phyloP scores from a whole-genome alignment of 2,329 filamentous ascomycete genomes.

The Fusarium subtropicale region DNA sequence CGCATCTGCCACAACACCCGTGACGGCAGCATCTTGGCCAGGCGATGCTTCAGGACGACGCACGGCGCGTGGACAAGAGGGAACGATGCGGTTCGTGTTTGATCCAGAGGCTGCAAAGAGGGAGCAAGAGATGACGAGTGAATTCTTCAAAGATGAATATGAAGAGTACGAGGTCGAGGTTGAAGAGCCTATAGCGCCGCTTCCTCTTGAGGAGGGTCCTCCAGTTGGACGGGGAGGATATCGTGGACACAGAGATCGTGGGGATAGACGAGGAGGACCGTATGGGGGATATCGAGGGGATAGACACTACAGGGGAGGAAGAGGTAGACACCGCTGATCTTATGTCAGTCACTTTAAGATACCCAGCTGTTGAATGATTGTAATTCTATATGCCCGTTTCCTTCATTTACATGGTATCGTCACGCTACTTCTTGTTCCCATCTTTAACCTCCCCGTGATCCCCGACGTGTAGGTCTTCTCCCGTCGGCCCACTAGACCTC shows the following conservation, averaged over 20 bases:
- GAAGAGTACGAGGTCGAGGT: slow-evolving; percentile 83
- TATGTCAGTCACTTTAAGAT: slow-evolving; percentile 17
- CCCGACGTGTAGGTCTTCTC: slow-evolving; percentile 49
- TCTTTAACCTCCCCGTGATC: slow-evolving; percentile 18
- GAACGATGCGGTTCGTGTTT: slow-evolving; percentile 90
- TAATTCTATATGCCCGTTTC: background rate
- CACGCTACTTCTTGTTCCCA: background rate
- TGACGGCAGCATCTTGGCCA: slow-evolving; percentile 54
- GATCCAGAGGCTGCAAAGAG: slow-evolving; percentile 78
- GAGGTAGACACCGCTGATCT: slow-evolving; percentile 49
- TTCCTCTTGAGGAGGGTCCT: slow-evolving; percentile 37
- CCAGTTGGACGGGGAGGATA: slow-evolving; percentile 45
- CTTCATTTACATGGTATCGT: slow-evolving; percentile 16
- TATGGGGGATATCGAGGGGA: slow-evolving; percentile 54
- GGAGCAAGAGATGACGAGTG: slow-evolving; percentile 75
- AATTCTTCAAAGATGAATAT: slow-evolving; percentile 78
- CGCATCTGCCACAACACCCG: slow-evolving; percentile 54
- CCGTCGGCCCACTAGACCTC: slow-evolving; percentile 52
- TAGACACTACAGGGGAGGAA: slow-evolving; percentile 50
- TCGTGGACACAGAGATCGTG: slow-evolving; percentile 50
- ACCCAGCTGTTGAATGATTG: slow-evolving; percentile 15
- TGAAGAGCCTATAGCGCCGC: slow-evolving; percentile 67
- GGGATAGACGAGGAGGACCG: slow-evolving; percentile 50
- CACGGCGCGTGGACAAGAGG: slow-evolving; percentile 65
- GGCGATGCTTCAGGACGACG: slow-evolving; percentile 51